Percentiles rank a stretch among this genome's conserved stretches.
phyloP scores from a whole-genome alignment of 495 filamentous ascomycete genomes.

The Oidiodendron maius region DNA sequence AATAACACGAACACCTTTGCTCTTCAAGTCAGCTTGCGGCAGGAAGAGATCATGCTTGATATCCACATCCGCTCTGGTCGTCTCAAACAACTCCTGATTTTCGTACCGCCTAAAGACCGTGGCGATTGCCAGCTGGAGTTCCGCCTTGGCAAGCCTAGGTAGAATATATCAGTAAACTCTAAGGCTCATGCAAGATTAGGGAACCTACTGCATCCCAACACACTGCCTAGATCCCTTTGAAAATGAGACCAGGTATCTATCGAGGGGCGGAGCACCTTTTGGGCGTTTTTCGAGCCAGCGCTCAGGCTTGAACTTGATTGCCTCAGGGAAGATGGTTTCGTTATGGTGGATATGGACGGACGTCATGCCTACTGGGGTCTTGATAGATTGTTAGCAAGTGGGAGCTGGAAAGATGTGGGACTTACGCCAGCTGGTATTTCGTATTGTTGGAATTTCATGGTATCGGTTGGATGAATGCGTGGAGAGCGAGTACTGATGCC shows the following conservation, averaged over 20 bases:
- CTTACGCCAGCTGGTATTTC: constrained; percentile 18
- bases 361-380: constrained; percentile 39
- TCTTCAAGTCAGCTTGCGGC: neutral
- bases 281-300: constrained; percentile 35
- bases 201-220: constrained; percentile 35
- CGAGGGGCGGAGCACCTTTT: constrained; percentile 18
- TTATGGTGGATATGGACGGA: constrained; percentile 39
- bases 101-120: constrained; percentile 29
- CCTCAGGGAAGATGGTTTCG: constrained; percentile 38
- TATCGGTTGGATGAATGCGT: constrained; percentile 25
- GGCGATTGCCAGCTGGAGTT: constrained; percentile 32
- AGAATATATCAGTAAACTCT: constrained; percentile 24
- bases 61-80: constrained; percentile 8
- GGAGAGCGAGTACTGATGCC: constrained; percentile 26
- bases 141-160: constrained; percentile 28
- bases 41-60: constrained; percentile 6
- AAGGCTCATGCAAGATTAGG: too few species aligned
- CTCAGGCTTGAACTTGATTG: constrained; percentile 41
- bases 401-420: neutral
- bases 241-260: constrained; percentile 39
- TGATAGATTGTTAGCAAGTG: neutral
- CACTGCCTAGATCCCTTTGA: constrained; percentile 40
- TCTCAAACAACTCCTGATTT: constrained; percentile 6
- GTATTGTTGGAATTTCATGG: neutral
- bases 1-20: constrained; percentile 8